Evolutionary conservation across 306 rosid species (phyloP).

Genomic region (Datisca glomerata): DNA sequence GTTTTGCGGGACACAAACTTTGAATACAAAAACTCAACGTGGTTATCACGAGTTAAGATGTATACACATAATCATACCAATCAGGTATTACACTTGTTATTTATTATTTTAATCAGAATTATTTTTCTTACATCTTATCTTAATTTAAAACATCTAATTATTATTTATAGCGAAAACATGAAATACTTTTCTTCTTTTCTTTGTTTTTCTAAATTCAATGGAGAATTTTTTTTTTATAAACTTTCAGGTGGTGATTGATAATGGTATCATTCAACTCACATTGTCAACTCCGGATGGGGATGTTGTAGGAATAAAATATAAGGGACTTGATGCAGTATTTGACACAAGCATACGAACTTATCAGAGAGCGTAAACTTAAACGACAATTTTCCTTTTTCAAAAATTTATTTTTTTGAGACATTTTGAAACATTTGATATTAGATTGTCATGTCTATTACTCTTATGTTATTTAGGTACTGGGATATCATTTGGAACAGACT

Average conservation of each 20-base stretch:
- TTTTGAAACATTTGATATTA: no score
- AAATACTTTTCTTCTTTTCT: no score
- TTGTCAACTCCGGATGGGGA: conserved; percentile 46
- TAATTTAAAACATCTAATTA: no score
- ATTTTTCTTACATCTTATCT: background rate
- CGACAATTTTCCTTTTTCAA: no score
- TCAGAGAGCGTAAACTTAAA: conserved; percentile 58
- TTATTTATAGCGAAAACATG: no score
- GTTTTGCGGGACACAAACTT: background rate
- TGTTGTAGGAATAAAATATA: conserved; percentile 31
- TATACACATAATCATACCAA: no score
- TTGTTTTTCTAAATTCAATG: no score
- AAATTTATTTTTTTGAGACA: no score
- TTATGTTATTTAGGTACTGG: conserved; percentile 54
- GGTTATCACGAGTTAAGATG: no score
- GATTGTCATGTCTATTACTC: no score
- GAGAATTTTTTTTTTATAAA: no score
- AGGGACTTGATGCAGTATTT: conserved; percentile 35
- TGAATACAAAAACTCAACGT: background rate
- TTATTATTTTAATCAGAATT: background rate
- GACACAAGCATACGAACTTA: background rate
- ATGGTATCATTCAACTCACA: conserved; percentile 41
- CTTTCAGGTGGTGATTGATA: conserved; percentile 41
- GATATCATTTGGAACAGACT: conserved; percentile 51
- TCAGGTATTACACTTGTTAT: background rate